Percentiles rank a stretch among this genome's conserved stretches.
Evolutionary conservation across 768 basidiomycete genomes (phyloP).

Genomic region (Russula abietina): DNA sequence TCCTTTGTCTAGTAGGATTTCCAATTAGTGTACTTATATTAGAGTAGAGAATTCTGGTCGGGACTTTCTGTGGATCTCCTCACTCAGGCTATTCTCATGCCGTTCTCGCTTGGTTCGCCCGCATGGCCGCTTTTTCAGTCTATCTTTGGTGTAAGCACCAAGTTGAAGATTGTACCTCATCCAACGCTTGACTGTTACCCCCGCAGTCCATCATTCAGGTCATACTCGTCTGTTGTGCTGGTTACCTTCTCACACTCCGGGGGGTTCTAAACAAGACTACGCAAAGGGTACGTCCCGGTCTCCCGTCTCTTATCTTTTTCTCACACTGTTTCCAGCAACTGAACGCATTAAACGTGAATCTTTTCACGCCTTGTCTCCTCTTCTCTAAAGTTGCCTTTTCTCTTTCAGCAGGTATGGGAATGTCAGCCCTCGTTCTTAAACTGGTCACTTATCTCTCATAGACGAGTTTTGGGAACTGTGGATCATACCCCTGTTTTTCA

Average conservation of each 20-base stretch:
- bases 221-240: conserved; percentile 76
- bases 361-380: conserved; percentile 82
- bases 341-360: conserved; percentile 76
- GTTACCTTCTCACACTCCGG: conserved; percentile 68
- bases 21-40: too few relatives aligned
- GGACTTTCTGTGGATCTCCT: too few relatives aligned
- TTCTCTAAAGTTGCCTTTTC: conserved; percentile 96
- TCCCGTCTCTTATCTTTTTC: conserved; percentile 19
- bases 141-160: conserved; percentile 47
- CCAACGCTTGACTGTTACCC: background rate
- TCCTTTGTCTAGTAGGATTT: too few relatives aligned
- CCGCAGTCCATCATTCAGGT: conserved; percentile 82
- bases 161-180: background rate
- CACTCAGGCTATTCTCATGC: background rate
- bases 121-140: conserved; percentile 45
- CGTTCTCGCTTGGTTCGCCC: conserved; percentile 28
- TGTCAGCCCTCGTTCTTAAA: background rate
- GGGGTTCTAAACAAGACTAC: conserved; percentile 88
- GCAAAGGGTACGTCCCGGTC: conserved; percentile 58
- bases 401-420: conserved; percentile 48
- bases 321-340: conserved; percentile 45
- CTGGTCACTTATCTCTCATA: conserved; percentile 25
- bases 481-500: conserved; percentile 82
- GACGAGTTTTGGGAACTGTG: conserved; percentile 75
- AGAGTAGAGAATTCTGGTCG: too few relatives aligned